These are phyloP conservation scores for Gynostemma pentaphyllum DNA, from an alignment of 306 rosid genomes.

Conservation along the genomic window DNA sequence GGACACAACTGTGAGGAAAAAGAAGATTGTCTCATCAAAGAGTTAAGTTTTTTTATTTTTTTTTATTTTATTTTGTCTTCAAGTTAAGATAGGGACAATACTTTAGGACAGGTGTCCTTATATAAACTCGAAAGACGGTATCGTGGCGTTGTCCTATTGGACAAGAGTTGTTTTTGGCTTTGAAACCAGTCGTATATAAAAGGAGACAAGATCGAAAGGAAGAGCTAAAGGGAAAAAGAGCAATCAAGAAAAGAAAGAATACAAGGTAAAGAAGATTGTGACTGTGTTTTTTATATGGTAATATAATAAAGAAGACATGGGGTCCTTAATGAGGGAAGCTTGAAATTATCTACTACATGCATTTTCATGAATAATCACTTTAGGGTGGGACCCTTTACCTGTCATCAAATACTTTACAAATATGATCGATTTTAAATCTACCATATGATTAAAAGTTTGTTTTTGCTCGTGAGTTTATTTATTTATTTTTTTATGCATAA, in stretches of 20 bases:
- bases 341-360: constrained; percentile 5
- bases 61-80: too few relatives aligned
- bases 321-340: not conserved
- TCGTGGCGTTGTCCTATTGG: not conserved
- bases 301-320: too few relatives aligned
- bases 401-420: not conserved
- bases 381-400: constrained; percentile 16
- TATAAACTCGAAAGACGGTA: not conserved
- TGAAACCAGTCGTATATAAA: not conserved
- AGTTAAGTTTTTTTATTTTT: not conserved
- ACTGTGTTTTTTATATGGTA: not conserved
- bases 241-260: not conserved
- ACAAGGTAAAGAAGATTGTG: not conserved
- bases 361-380: constrained; percentile 31
- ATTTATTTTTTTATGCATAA: not conserved
- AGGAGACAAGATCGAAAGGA: not conserved
- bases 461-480: not conserved
- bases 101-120: constrained; percentile 1
- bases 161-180: not conserved
- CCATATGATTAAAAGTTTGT: not conserved
- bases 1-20: constrained; percentile 6
- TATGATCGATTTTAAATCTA: constrained; percentile 3
- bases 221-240: not conserved
- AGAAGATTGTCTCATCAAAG: not conserved
- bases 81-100: constrained; percentile 1